phyloP scores from a whole-genome alignment of 192 early-diverging fungal species.

The Coemansia sp. region DNA sequence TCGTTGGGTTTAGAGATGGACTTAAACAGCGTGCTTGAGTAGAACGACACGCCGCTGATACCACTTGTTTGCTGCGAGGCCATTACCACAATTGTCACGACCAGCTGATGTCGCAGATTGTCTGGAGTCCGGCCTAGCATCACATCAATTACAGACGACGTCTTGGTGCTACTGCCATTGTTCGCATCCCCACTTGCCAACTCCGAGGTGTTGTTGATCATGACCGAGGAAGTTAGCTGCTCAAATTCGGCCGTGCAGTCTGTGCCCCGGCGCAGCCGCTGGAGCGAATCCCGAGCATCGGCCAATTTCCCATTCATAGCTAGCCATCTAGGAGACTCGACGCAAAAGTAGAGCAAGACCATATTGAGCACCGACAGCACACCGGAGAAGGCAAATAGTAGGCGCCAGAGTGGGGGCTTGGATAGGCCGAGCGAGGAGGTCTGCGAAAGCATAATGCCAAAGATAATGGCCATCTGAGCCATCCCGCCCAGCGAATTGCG shows the following conservation, averaged over 20 bases:
- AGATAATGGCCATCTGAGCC: conserved; percentile 68
- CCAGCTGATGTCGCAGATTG: conserved; percentile 59
- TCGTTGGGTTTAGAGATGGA: conserved; percentile 9
- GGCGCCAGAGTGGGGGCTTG: conserved; percentile 66
- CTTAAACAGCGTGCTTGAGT: conserved; percentile 70
- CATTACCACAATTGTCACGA: conserved; percentile 62
- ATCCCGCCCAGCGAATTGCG: conserved; percentile 67
- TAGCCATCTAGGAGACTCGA: conserved; percentile 77
- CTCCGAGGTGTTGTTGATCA: background rate
- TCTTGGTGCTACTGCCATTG: conserved; percentile 7
- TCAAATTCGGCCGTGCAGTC: conserved; percentile 59
- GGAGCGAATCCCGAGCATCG: conserved; percentile 53
- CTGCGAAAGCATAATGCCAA: conserved; percentile 70
- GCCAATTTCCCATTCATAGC: conserved; percentile 55
- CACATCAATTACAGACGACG: conserved; percentile 45
- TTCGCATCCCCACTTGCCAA: background rate
- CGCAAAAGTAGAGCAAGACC: conserved; percentile 59
- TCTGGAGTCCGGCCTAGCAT: conserved; percentile 55
- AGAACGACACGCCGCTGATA: conserved; percentile 78
- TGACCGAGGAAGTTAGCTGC: conserved; percentile 43
- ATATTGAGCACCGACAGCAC: conserved; percentile 55
- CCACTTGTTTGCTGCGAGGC: conserved; percentile 75
- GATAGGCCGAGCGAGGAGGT: conserved; percentile 59
- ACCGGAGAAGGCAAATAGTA: conserved; percentile 60
- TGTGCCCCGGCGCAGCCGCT: conserved; percentile 49